Base-by-base conservation (phyloP, 208 protist genomes). In the Acanthamoeba lugdunensis region DNA sequence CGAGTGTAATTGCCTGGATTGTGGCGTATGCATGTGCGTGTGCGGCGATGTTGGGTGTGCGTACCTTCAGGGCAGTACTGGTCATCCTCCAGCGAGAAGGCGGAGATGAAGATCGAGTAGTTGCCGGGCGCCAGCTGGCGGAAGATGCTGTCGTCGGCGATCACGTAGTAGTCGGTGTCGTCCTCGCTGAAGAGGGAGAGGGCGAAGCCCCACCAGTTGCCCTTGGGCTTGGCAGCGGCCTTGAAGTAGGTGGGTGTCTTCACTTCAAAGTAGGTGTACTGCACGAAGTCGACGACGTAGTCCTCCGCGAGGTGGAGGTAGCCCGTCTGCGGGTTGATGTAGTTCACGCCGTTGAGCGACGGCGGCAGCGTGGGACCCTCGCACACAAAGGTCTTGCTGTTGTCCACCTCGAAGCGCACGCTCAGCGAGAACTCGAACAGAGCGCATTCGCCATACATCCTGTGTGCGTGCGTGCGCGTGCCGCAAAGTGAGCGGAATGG, bases 351-450 rank as follows among this genome's bases (percentile, higher is more conserved):
- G 56, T 93, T 93, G 37, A 93, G 56, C 50, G 90, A 93, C 18
- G 18, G 41, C 9, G 90, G 90, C 33, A 93, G 61, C 75, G 16
- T 37, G 71, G 90, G 30, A 16, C 71, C 90, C 52, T 79, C 54
- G 69, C 71, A 79, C 21, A 18, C 33, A 37, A 84, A 79, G 69
- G 21, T 84, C 73, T 13, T 16, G 50, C 45, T 52, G 45, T 81
- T 71, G 7, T 93, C 90, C 18, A 25, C 18, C 71, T 73, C 90
- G 61, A 93, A 93, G n/a, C 54, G 50, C 69, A 93, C 90, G 56
- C 50, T 71, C 52, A 93, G 58, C 56, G 90, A 93, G 52, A 93
- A 93, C 71, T 93, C 90, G 41, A 85, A 93, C 37, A 85, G 69
- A 1, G 90, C 33, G 54, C 90, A 93, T 13, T 93, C 75, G 18